Evolutionary conservation across 2,329 filamentous ascomycete species (phyloP).

Genomic region (Aspergillus uvarum): DNA sequence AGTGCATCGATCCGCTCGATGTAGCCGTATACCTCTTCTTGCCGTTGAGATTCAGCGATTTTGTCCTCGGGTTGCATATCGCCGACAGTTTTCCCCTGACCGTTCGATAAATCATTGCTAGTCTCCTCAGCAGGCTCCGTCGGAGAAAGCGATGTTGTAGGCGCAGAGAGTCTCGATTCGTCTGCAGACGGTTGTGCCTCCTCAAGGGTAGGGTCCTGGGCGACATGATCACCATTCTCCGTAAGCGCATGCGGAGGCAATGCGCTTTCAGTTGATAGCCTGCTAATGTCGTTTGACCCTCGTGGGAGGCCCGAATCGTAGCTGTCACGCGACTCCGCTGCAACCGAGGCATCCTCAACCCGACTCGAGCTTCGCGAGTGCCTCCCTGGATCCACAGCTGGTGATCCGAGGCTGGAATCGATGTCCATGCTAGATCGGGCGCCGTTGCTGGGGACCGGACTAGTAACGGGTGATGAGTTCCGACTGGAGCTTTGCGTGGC

Average conservation of each 20-base stretch:
- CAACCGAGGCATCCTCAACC: constrained; percentile 13
- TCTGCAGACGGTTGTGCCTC: not conserved
- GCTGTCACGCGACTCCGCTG: constrained; percentile 26
- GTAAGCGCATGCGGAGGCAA: not conserved
- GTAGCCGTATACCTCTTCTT: constrained; percentile 80
- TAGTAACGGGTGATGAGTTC: constrained; percentile 54
- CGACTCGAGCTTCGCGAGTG: constrained; percentile 11
- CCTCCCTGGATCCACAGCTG: constrained; percentile 25
- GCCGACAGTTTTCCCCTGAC: constrained; percentile 48
- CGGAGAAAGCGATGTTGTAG: constrained; percentile 19
- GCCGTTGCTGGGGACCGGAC: constrained; percentile 48
- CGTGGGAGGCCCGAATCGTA: constrained; percentile 29
- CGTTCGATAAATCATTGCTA: constrained; percentile 22
- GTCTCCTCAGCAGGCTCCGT: constrained; percentile 18
- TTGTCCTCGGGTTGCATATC: constrained; percentile 53
- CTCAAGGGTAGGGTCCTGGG: not conserved
- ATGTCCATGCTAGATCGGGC: constrained; percentile 40
- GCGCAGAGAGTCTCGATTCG: not conserved
- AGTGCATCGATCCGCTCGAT: constrained; percentile 89
- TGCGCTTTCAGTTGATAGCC: constrained; percentile 15
- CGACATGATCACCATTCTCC: not conserved
- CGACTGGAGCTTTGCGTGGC: constrained; percentile 51
- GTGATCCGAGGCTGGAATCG: constrained; percentile 26
- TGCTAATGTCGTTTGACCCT: constrained; percentile 28
- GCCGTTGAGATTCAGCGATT: constrained; percentile 58